A percentile compares a stretch with the other conserved stretches of the same genome.
phyloP scores from a whole-genome alignment of 1,284 basidiomycete species.

The Volvariella volvacea region DNA sequence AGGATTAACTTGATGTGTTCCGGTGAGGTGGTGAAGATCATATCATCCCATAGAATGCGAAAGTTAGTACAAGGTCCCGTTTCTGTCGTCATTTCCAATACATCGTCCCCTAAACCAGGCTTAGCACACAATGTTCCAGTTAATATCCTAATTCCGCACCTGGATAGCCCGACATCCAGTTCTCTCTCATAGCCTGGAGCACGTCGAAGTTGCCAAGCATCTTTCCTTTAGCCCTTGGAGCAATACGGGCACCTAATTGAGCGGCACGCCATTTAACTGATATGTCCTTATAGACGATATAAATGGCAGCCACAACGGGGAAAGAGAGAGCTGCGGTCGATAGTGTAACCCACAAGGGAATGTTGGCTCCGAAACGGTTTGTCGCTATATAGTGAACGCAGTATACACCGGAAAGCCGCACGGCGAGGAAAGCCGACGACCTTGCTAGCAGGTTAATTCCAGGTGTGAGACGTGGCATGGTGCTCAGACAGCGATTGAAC shows the following conservation, averaged over 20 bases:
- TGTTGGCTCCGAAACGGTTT: conserved; percentile 3
- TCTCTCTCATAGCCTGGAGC: conserved; percentile 9
- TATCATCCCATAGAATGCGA: not conserved
- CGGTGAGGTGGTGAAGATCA: conserved; percentile 26
- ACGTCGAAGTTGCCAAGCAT: conserved; percentile 17
- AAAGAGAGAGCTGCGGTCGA: conserved; percentile 10
- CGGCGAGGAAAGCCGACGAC: conserved; percentile 7
- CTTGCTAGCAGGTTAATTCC: conserved; percentile 14
- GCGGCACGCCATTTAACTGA: conserved; percentile 15
- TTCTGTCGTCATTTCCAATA: conserved; percentile 23
- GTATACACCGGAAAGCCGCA: conserved; percentile 5
- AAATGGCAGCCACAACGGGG: conserved; percentile 10
- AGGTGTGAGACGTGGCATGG: too few relatives aligned
- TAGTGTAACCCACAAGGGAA: conserved; percentile 15
- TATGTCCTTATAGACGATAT: conserved; percentile 12
- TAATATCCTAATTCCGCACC: conserved; percentile 12
- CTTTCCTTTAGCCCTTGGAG: conserved; percentile 14
- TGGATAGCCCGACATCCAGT: conserved; percentile 17
- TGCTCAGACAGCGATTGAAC: too few relatives aligned
- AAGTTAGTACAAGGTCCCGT: conserved; percentile 4
- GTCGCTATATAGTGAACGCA: conserved; percentile 8
- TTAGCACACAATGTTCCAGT: not conserved
- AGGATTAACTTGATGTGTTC: conserved; percentile 37
- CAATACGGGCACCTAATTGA: conserved; percentile 16
- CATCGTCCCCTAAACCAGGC: not conserved